A percentile compares a stretch with the other conserved stretches of the same genome.
phyloP scores from a whole-genome alignment of 2,329 filamentous ascomycete genomes.

The Dryadomyces sulphureus region DNA sequence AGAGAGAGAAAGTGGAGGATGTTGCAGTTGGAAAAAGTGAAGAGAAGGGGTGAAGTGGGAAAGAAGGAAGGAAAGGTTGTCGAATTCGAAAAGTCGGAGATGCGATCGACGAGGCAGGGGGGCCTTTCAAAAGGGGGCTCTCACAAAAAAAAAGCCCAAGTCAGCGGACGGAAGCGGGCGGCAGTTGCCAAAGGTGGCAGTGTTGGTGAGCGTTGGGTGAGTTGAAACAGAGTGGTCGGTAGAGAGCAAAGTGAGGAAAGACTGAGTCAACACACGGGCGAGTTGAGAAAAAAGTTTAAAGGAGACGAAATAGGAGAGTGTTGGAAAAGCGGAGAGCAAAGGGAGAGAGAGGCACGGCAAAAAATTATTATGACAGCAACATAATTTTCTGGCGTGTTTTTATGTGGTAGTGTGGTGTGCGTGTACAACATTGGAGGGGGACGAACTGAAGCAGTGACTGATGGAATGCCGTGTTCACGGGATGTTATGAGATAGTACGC shows the following conservation, averaged over 20 bases:
- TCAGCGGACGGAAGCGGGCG: background rate
- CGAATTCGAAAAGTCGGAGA: background rate
- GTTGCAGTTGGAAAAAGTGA: background rate
- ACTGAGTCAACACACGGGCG: background rate
- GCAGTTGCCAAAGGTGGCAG: too few relatives aligned
- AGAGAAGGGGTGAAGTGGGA: too few relatives aligned
- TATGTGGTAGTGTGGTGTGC: constrained; percentile 6
- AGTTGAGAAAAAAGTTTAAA: background rate
- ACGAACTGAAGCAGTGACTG: constrained; percentile 5
- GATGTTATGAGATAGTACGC: constrained; percentile 3
- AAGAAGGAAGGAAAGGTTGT: background rate
- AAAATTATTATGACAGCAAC: constrained; percentile 6
- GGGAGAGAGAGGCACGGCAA: constrained; percentile 2
- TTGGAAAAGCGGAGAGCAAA: constrained; percentile 1
- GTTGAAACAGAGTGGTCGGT: too few relatives aligned
- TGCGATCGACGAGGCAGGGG: background rate
- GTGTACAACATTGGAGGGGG: constrained; percentile 3
- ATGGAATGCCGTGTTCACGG: constrained; percentile 1
- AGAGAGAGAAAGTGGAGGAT: background rate
- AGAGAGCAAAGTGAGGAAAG: background rate
- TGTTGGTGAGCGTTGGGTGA: too few relatives aligned
- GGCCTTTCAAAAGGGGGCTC: background rate
- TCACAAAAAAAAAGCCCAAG: background rate
- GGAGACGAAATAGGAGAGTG: background rate
- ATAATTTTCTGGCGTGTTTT: constrained; percentile 8